Conservation (phyloP, 2,329 filamentous ascomycete species). For the Talaromyces piceae region DNA sequence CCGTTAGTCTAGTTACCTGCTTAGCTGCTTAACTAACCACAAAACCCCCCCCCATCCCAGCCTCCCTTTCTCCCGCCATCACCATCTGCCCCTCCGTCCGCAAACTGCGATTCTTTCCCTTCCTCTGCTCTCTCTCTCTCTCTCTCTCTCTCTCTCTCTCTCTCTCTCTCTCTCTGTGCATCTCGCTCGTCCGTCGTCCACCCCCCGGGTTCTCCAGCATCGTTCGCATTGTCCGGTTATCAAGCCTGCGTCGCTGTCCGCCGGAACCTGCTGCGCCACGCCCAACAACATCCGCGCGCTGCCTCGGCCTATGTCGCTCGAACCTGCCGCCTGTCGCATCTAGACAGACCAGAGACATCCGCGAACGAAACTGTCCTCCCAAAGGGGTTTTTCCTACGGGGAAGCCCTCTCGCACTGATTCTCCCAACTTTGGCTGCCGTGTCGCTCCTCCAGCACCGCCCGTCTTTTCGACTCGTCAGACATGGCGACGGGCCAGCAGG, state of each 20-base stretch:
- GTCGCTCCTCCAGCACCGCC: slow-evolving; percentile 1
- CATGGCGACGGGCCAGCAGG: slow-evolving; percentile 35
- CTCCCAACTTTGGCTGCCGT: not conserved
- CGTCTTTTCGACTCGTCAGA: too few species aligned
- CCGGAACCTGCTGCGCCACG: not conserved
- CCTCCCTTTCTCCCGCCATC: slow-evolving; percentile 6
- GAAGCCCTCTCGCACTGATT: not conserved
- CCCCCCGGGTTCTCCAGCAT: not conserved
- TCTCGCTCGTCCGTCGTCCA: not conserved
- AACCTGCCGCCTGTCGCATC: not conserved
- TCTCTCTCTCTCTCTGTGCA: not conserved
- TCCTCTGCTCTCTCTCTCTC: not conserved
- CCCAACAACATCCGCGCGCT: not conserved
- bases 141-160: not conserved
- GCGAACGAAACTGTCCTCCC: not conserved
- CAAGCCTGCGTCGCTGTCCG: not conserved
- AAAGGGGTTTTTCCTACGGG: not conserved
- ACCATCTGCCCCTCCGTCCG: not conserved
- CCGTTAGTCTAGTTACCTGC: too few species aligned
- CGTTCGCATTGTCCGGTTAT: too few species aligned
- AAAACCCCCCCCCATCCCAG: not conserved
- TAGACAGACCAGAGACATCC: not conserved
- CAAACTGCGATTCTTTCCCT: not conserved
- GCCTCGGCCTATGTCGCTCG: not conserved
- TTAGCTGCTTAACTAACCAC: too few species aligned